Evolutionary conservation across 148 eudicot genomes (phyloP), one percentile per base, ranked within the genome.

Genomic region (Hydrangea macrophylla): DNA sequence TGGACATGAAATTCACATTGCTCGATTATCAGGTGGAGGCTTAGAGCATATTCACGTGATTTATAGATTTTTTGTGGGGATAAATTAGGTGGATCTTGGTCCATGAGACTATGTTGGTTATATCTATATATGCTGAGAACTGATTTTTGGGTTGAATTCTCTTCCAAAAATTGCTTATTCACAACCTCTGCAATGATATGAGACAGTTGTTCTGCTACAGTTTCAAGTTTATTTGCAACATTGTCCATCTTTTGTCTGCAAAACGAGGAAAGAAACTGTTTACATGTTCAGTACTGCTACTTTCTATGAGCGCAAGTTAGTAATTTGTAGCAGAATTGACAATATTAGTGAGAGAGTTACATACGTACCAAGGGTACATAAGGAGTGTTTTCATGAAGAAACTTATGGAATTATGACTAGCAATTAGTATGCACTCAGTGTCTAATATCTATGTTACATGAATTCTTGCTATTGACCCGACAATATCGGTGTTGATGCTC

Each of bases 201-300:
- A 24, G 80, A 84, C 63, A 85, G 18, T 74, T 83, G 90, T 70
- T 81, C 79, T 30, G 88, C 92, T 0, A 87, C 82, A 24, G 25
- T 68, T 55, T 85, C 88, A 0, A 90, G 83, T 32, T 83, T 74
- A 23, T 73, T 76, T 15, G 83, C 83, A 28, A 85, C 82, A 58
- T 71, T 77, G 42, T 83, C 88, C 82, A 87, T 81, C 78, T 83
- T 83, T 37, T 82, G 84, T 67, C 96, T 86, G 86, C 73, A 71
- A 64, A 17, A 26, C 17, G 5, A 27, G 4, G 6, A 8, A 35
- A 12, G 31, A 51, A 27, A 48, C 5, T 48, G n/a, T 7, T 11
- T 8, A 3, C 8, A 35, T 35, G 39, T 8, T 3, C 8, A 35
- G 8, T 35, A 35, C 8, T 8, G 8, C 8, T 3, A 35, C 39